A percentile compares a stretch with the other conserved stretches of the same genome.
phyloP scores from a whole-genome alignment of 2,329 filamentous ascomycete species.

The Mycosphaerelloides madeirae region DNA sequence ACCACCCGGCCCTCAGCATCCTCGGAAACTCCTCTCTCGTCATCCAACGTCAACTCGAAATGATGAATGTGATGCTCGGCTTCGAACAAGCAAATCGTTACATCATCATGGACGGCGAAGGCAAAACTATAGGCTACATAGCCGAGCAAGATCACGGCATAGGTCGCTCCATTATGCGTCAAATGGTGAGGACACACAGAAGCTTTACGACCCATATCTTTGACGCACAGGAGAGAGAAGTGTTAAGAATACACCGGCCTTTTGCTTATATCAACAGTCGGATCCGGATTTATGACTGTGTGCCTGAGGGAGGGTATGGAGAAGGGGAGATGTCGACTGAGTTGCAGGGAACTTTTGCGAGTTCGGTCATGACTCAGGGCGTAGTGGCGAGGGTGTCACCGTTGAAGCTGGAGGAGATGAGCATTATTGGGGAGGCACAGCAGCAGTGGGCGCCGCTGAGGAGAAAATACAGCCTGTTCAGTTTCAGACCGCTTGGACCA shows the following conservation, averaged over 20 bases:
- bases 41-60: conserved; percentile 59
- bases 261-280: conserved; percentile 60
- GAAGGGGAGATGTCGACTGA: conserved; percentile 32
- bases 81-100: conserved; percentile 65
- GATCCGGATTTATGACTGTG: conserved; percentile 54
- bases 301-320: conserved; percentile 37
- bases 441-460: conserved; percentile 60
- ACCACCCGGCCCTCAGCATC: conserved; percentile 55
- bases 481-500: conserved; percentile 43
- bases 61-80: conserved; percentile 62
- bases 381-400: conserved; percentile 49
- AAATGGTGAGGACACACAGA: conserved; percentile 58
- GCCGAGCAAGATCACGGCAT: conserved; percentile 60
- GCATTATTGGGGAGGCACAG: conserved; percentile 59
- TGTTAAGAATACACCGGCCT: conserved; percentile 58
- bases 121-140: conserved; percentile 60
- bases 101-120: conserved; percentile 60
- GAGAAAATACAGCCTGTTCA: conserved; percentile 61
- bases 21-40: conserved; percentile 59
- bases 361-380: conserved; percentile 41
- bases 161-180: conserved; percentile 52
- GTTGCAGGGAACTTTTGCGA: conserved; percentile 42
- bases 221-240: conserved; percentile 56
- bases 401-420: conserved; percentile 54
- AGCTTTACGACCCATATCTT: conserved; percentile 63